These are phyloP conservation scores for Phytophthora citrophthora DNA, from an alignment of 352 stramenopile genomes.

Conservation along the genomic window DNA sequence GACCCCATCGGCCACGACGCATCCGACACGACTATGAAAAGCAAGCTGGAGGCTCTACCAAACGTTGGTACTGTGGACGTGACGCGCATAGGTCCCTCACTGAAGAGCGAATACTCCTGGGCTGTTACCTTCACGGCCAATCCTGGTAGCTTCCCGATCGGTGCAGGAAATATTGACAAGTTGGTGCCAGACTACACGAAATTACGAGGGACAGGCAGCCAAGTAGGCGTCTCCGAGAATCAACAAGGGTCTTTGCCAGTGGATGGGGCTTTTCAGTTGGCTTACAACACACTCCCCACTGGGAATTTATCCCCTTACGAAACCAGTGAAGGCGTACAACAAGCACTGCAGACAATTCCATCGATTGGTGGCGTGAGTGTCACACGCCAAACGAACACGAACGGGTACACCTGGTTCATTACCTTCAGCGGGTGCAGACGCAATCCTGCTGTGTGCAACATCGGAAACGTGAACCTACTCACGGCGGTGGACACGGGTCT, in stretches of 20 bases:
- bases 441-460: slow-evolving; percentile 89
- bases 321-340: slow-evolving; percentile 43
- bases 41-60: slow-evolving; percentile 89
- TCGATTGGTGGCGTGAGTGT: slow-evolving; percentile 75
- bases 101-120: slow-evolving; percentile 94
- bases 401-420: slow-evolving; percentile 91
- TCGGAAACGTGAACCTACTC: slow-evolving; percentile 83
- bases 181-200: slow-evolving; percentile 48
- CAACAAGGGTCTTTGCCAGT: slow-evolving; percentile 63
- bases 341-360: slow-evolving; percentile 51
- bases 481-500: slow-evolving; percentile 49
- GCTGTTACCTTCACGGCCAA: slow-evolving; percentile 94
- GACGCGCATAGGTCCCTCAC: slow-evolving; percentile 74
- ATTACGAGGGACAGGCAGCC: slow-evolving; percentile 54
- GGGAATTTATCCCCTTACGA: slow-evolving; percentile 67
- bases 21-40: slow-evolving; percentile 92
- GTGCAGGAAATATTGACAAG: slow-evolving; percentile 63
- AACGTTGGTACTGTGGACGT: slow-evolving; percentile 94
- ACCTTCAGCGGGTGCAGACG: slow-evolving; percentile 89
- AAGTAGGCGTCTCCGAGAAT: slow-evolving; percentile 37
- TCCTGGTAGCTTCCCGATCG: slow-evolving; percentile 92
- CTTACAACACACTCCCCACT: slow-evolving; percentile 43
- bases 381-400: slow-evolving; percentile 50
- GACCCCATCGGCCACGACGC: slow-evolving; percentile 92
- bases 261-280: slow-evolving; percentile 68